Evolutionary conservation across 495 filamentous ascomycete genomes (phyloP).

Genomic region (Aspergillus ostianus): DNA sequence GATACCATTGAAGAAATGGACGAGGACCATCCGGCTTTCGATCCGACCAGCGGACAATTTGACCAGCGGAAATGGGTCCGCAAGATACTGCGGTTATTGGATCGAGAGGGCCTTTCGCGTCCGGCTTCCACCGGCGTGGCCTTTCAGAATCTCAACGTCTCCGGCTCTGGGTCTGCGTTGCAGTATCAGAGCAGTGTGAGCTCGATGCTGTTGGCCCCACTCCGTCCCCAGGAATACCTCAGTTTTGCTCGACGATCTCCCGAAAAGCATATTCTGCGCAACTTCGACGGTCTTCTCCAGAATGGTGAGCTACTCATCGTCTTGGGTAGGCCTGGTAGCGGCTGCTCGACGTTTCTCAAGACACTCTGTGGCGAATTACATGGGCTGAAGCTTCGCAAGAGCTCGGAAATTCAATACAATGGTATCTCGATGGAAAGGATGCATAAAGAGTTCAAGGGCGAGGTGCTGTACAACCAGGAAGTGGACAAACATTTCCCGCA

Average conservation of each 20-base stretch:
- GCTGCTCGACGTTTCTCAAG: constrained; percentile 47
- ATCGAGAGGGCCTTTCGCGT: constrained; percentile 42
- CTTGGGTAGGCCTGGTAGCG: constrained; percentile 43
- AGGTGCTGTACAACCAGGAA: constrained; percentile 63
- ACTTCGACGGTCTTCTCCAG: constrained; percentile 41
- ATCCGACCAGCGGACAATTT: constrained; percentile 56
- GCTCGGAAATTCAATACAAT: constrained; percentile 51
- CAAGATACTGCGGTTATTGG: constrained; percentile 43
- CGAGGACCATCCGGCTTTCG: constrained; percentile 50
- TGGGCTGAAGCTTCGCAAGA: constrained; percentile 39
- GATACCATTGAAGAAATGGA: constrained; percentile 46
- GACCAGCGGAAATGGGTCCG: constrained; percentile 57
- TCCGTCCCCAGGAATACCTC: constrained; percentile 47
- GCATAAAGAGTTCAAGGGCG: constrained; percentile 59
- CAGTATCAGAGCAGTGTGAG: constrained; percentile 57
- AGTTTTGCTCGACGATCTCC: constrained; percentile 24
- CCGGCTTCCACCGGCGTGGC: constrained; percentile 42
- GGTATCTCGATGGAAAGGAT: constrained; percentile 52
- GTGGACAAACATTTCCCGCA: constrained; percentile 66
- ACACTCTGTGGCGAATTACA: constrained; percentile 37
- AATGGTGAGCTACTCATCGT: constrained; percentile 43
- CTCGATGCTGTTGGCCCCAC: constrained; percentile 46
- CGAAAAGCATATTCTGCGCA: constrained; percentile 42
- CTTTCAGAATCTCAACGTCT: constrained; percentile 54
- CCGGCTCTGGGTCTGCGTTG: constrained; percentile 51